These are phyloP conservation scores for Veloboletus limbatus DNA, from an alignment of 1,284 basidiomycete species.

Conservation along the genomic window DNA sequence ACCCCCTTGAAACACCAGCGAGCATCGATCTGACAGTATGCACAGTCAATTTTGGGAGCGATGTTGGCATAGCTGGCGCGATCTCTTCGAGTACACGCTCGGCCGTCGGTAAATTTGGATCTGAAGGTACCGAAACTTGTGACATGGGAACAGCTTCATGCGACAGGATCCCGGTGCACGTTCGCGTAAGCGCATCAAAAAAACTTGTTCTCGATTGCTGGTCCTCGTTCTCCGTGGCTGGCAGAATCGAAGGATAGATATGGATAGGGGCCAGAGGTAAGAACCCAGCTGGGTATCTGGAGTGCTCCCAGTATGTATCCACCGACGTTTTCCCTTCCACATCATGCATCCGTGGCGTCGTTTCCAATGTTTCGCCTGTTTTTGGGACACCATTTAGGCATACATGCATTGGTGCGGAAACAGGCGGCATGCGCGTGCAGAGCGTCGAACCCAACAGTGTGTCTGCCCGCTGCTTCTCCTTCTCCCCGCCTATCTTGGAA, in stretches of 20 bases:
- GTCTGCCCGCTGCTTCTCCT: slow-evolving; percentile 56
- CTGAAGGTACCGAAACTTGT: neutral
- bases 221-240: neutral
- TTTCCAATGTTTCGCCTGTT: neutral
- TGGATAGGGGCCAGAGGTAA: slow-evolving; percentile 57
- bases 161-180: slow-evolving; percentile 51
- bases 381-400: neutral
- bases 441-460: slow-evolving; percentile 47
- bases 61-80: slow-evolving; percentile 36
- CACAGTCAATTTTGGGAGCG: slow-evolving; percentile 43
- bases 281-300: slow-evolving; percentile 51
- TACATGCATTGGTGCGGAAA: neutral
- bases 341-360: neutral
- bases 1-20: slow-evolving; percentile 63
- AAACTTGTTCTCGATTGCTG: slow-evolving; percentile 28
- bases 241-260: slow-evolving; percentile 39
- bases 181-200: slow-evolving; percentile 44
- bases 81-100: slow-evolving; percentile 7
- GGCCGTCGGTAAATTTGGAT: neutral
- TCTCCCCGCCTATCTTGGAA: slow-evolving; percentile 64
- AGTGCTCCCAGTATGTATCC: slow-evolving; percentile 56
- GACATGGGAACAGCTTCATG: slow-evolving; percentile 39
- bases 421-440: slow-evolving; percentile 1
- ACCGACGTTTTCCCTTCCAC: neutral
- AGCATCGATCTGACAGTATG: slow-evolving; percentile 71